phyloP scores from a whole-genome alignment of 2,329 filamentous ascomycete species.

The Colletotrichum chrysophilum region DNA sequence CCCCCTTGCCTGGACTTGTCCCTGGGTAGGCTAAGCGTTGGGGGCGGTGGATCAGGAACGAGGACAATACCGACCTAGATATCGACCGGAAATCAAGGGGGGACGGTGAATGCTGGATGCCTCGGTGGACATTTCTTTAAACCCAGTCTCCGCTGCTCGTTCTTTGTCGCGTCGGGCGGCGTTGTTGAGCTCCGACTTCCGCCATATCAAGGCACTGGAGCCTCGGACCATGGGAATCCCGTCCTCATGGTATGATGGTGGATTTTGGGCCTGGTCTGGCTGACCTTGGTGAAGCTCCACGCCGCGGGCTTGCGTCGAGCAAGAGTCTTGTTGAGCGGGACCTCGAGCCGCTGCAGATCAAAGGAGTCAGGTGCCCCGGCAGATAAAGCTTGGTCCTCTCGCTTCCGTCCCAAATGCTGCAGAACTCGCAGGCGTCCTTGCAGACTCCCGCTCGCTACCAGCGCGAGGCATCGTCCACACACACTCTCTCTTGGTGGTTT shows the following conservation, averaged over 20 bases:
- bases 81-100: not conserved
- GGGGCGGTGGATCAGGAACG: not conserved
- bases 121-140: not conserved
- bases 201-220: not conserved
- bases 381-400: not conserved
- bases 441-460: not conserved
- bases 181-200: not conserved
- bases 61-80: not conserved
- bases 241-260: not conserved
- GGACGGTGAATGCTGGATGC: not conserved
- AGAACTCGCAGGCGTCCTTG: not conserved
- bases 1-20: not conserved
- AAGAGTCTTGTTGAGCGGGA: constrained; percentile 18
- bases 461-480: not conserved
- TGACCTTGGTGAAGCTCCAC: not conserved
- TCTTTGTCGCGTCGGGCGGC: not conserved
- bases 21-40: not conserved
- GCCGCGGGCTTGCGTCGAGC: not conserved
- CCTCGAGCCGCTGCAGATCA: not conserved
- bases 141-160: not conserved
- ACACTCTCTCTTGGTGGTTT: not conserved
- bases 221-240: not conserved
- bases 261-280: not conserved
- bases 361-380: not conserved
- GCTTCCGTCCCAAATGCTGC: not conserved